Conservation (phyloP, 306 rosid genomes). For the Albizia julibrissin region DNA sequence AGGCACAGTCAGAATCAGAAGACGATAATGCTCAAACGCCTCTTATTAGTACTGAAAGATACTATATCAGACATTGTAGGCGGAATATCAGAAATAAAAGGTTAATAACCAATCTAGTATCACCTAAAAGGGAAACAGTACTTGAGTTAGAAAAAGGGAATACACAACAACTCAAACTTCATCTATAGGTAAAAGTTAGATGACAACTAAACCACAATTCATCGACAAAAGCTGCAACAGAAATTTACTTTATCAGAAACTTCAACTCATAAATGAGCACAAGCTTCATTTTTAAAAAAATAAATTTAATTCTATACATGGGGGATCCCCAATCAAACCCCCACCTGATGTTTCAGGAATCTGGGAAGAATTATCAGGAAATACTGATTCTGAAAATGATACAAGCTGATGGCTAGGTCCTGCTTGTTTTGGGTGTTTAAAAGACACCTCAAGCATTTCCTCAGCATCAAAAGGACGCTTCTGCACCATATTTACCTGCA, state of each 20-base stretch:
- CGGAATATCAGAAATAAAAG: not conserved
- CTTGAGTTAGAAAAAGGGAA: not conserved
- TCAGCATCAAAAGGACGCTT: conserved; percentile 77
- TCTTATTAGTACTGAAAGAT: not conserved
- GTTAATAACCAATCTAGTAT: not conserved
- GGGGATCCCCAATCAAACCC: conserved; percentile 24
- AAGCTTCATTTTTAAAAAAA: not conserved
- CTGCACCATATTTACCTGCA: conserved; percentile 79
- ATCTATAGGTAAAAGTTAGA: not conserved
- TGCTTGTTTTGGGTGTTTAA: conserved; percentile 69
- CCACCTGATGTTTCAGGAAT: conserved; percentile 63
- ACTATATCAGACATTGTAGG: not conserved
- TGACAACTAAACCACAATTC: not conserved
- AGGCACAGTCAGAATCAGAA: not conserved
- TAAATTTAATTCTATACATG: not conserved
- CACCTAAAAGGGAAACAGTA: not conserved
- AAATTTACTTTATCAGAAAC: conserved; percentile 18
- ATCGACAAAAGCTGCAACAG: conserved; percentile 11
- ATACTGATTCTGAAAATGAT: conserved; percentile 74
- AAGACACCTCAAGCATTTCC: conserved; percentile 60
- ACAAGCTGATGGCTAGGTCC: conserved; percentile 54
- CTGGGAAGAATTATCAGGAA: conserved; percentile 46
- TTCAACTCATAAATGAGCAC: not conserved
- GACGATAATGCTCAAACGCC: not conserved
- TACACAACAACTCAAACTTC: not conserved